A percentile compares a stretch with the other conserved stretches of the same genome.
phyloP scores from a whole-genome alignment of 2,329 filamentous ascomycete species.

The Fusarium napiforme region DNA sequence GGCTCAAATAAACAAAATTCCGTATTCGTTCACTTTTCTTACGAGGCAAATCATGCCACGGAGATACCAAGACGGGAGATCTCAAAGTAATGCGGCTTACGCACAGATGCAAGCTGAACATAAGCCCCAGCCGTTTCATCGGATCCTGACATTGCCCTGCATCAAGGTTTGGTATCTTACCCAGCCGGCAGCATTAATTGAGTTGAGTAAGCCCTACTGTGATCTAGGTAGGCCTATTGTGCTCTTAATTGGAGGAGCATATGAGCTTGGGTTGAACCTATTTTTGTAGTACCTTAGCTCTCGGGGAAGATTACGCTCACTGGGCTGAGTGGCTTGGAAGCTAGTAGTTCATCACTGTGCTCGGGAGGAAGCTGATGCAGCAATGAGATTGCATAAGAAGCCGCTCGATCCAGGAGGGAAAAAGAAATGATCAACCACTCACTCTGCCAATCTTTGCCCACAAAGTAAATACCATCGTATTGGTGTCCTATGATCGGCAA shows the following conservation, averaged over 20 bases:
- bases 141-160: neutral
- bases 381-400: neutral
- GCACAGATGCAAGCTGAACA: neutral
- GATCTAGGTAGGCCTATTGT: rapidly evolving
- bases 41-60: neutral
- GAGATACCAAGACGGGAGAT: neutral
- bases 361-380: too few relatives aligned
- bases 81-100: neutral
- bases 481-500: neutral
- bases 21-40: neutral
- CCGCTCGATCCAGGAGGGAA: neutral
- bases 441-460: too few relatives aligned
- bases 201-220: neutral
- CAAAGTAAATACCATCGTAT: rapidly evolving
- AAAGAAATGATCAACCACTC: neutral
- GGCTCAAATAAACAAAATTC: neutral
- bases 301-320: neutral
- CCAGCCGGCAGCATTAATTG: too few relatives aligned
- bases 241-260: neutral
- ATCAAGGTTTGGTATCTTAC: neutral
- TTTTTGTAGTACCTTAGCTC: neutral
- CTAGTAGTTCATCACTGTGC: neutral
- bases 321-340: neutral
- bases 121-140: neutral
- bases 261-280: neutral